Evolutionary conservation across 176 grass and related monocot genomes (phyloP), one percentile per base, ranked within the genome.

Genomic region (Elymus sibiricus): DNA sequence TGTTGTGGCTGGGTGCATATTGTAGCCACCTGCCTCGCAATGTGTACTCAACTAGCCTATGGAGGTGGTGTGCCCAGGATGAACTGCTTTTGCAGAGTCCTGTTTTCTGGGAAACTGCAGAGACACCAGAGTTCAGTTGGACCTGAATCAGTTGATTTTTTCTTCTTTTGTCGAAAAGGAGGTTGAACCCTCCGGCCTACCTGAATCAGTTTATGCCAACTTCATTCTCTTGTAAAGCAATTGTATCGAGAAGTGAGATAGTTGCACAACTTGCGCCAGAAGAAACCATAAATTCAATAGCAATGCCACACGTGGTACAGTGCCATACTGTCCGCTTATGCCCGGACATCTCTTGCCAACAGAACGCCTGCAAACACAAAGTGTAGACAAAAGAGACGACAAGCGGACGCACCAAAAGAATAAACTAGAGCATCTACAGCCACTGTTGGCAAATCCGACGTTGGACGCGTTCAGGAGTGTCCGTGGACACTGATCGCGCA

Each of bases 1-100:
- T 68, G 12, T 39, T 83, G 73, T 29, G 24, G 73, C 73, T 90
- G 84, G 64, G 71, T 87, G 46, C 81, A 76, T 84, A 47, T 8
- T 81, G 77, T 81, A 75, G 81, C 65, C 74, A 17, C 75, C 28
- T 74, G 27, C n/a, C 34, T 27, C 74, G 22, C n/a, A n/a, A n/a
- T 84, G 60, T 91, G 63, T 80, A 58, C 51, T 84, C 67, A 19
- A 79, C 69, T 76, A 39, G 61, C 37, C 76, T 46, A 55, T 63
- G 43, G 24, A 27, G 47, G 9, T 40, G 73, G 64, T 68, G 34
- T 75, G 60, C 74, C 60, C 26, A 44, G 32, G 82, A 66, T 44
- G 44, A 66, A 37, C 13, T 76, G 15, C 58, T 80, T 85, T 37
- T 13, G 32, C 8, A 17, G 56, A 29, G 43, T 66, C n/a, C n/a